Evolutionary conservation across 169 alveolate genomes (phyloP), one percentile per base, ranked within the genome.

Genomic region (Plasmodium fragile): DNA sequence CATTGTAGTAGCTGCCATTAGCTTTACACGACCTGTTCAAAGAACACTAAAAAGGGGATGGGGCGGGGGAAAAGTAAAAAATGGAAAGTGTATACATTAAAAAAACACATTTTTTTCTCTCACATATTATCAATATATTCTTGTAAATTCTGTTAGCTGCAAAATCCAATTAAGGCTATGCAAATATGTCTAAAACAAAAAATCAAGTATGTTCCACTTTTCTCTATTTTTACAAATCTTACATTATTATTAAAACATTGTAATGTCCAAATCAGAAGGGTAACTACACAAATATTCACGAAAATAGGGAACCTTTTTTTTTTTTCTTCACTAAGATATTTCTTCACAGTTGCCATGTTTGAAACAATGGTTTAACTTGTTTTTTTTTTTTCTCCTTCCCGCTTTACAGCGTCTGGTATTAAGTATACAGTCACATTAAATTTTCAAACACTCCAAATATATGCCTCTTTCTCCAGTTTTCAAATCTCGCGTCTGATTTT

Each of bases 231-330:
- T 65, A 22, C 36, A 25, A 25, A 41, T 41, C 83, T n/a, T 78
- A 78, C 83, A 30, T 78, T 78, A 78, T 78, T 78, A 78, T 78
- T 41, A 78, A 78, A 78, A 78, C 83, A 78, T 41, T 78, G 59
- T 78, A 78, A 41, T 34, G 69, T 43, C 69, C 59, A 78, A 78
- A 78, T 39, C 39, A 78, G 53, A 78, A 78, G 34, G 49, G 83
- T 41, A 36, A 39, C 49, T 78, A 78, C 36, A 49, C 3, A 34
- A 41, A 78, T 36, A 78, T 78, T 78, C 25, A 41, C 30, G 4
- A 30, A 41, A 41, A 41, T 16, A 7, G 4, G 32, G 34, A 78
- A 18, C 22, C 25, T 78, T 0, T 41, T 36, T 16, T n/a, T 78
- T 43, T 43, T 43, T 41, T 6, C 83, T 49, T 18, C 43, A 22